Percentiles rank a stretch among this genome's conserved stretches.
These are phyloP conservation scores for Aspergillus tamarii DNA, from an alignment of 2,329 filamentous ascomycete species.

Conservation along the genomic window DNA sequence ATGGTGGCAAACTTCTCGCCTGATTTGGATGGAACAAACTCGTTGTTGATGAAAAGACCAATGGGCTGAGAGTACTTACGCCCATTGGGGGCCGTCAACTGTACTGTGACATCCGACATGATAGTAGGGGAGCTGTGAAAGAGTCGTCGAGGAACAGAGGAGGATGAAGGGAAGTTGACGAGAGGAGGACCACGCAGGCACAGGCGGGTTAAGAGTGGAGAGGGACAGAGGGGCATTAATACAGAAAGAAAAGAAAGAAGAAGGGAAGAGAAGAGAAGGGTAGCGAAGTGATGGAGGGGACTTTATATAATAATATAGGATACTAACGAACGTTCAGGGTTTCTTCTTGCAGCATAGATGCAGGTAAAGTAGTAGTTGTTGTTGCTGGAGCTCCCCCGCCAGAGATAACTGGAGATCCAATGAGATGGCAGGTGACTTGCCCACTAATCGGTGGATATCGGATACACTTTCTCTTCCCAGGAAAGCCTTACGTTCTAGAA, in stretches of 20 bases:
- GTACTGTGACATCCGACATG: conserved; percentile 46
- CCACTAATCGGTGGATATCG: conserved; percentile 22
- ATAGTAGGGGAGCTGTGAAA: conserved; percentile 32
- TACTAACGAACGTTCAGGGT: not conserved
- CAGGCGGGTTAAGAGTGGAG: conserved; percentile 13
- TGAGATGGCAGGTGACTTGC: conserved; percentile 6
- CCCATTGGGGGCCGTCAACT: conserved; percentile 77
- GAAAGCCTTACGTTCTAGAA: conserved; percentile 4
- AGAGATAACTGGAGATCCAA: conserved; percentile 26
- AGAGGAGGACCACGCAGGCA: conserved; percentile 11
- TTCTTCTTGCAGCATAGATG: not conserved
- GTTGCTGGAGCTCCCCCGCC: conserved; percentile 13
- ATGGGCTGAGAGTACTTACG: conserved; percentile 70
- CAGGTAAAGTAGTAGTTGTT: not conserved
- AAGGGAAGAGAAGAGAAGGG: not conserved
- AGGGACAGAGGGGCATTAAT: conserved; percentile 3
- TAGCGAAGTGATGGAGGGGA: not conserved
- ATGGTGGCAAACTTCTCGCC: conserved; percentile 67
- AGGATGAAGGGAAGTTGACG: conserved; percentile 11
- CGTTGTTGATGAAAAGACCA: conserved; percentile 83
- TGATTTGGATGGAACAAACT: conserved; percentile 70
- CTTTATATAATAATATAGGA: not conserved
- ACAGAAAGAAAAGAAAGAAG: not conserved
- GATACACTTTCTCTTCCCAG: conserved; percentile 39
- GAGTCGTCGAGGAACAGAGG: conserved; percentile 16